These are phyloP conservation scores for Amphirosellinia nigrospora DNA, from an alignment of 495 filamentous ascomycete genomes.

Conservation along the genomic window DNA sequence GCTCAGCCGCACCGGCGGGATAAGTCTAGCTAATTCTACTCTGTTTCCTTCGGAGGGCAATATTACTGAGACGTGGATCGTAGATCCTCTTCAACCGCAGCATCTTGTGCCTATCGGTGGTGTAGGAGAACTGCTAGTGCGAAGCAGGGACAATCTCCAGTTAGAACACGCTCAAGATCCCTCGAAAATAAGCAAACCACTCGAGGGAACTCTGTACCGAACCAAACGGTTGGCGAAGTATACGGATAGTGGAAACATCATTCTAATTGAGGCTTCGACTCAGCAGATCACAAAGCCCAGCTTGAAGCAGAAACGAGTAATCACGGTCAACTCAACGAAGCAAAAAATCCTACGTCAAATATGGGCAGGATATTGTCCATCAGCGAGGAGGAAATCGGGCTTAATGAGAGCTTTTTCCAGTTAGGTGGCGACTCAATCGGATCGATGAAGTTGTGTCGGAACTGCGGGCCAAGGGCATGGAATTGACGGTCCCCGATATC, in stretches of 20 bases:
- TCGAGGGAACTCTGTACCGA: slow-evolving; percentile 34
- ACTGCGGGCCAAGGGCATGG: slow-evolving; percentile 56
- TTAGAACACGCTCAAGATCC: slow-evolving; percentile 36
- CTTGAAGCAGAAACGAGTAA: slow-evolving; percentile 31
- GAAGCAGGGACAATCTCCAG: slow-evolving; percentile 31
- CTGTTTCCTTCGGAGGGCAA: slow-evolving; percentile 14
- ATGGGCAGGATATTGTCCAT: slow-evolving; percentile 45
- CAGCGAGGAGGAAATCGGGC: slow-evolving; percentile 49
- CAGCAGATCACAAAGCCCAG: slow-evolving; percentile 11
- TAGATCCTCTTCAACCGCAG: slow-evolving; percentile 44
- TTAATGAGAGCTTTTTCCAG: slow-evolving; percentile 65
- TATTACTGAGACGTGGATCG: slow-evolving; percentile 43
- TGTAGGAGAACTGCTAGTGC: slow-evolving; percentile 53
- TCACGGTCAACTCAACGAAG: slow-evolving; percentile 40
- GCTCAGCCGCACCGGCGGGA: slow-evolving; percentile 16
- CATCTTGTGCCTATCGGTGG: slow-evolving; percentile 49
- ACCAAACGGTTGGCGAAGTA: slow-evolving; percentile 43
- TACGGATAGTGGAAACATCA: slow-evolving; percentile 26
- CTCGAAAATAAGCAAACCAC: slow-evolving; percentile 27
- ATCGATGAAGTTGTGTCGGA: slow-evolving; percentile 72
- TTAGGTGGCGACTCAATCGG: slow-evolving; percentile 74
- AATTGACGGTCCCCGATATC: slow-evolving; percentile 60
- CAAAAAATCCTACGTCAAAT: slow-evolving; percentile 44
- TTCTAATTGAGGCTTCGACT: slow-evolving; percentile 28
- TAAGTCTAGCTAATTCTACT: slow-evolving; percentile 16